Evolutionary conservation across 192 early-diverging fungal genomes (phyloP).

Genomic region (Dissophora globulifera): DNA sequence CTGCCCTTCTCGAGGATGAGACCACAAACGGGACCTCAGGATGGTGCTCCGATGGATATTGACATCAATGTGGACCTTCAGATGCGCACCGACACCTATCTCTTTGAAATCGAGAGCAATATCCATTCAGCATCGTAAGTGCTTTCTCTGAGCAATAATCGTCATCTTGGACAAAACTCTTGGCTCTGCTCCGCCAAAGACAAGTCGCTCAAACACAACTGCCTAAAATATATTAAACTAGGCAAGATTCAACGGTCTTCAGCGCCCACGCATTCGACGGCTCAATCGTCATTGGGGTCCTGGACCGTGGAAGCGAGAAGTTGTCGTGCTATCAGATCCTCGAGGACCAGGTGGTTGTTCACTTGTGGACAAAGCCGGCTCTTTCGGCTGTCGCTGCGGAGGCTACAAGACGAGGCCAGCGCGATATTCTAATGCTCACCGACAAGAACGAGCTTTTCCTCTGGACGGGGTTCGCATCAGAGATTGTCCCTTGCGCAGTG

Average conservation of each 20-base stretch:
- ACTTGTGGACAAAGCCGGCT: conserved; percentile 41
- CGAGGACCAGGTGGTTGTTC: conserved; percentile 8
- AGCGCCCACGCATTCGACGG: conserved; percentile 47
- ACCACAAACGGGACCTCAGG: background rate
- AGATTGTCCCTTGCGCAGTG: conserved; percentile 39
- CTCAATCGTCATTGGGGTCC: conserved; percentile 35
- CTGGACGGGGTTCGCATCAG: conserved; percentile 50
- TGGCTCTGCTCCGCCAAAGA: no score
- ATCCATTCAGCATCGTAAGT: conserved; percentile 35
- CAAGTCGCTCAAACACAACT: no score
- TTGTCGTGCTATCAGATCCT: conserved; percentile 21
- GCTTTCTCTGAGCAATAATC: no score
- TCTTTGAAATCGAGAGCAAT: conserved; percentile 27
- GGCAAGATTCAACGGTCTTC: conserved; percentile 28
- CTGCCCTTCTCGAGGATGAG: conserved; percentile 5
- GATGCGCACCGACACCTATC: conserved; percentile 30
- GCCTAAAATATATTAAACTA: background rate
- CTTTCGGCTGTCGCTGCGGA: conserved; percentile 53
- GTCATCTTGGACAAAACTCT: no score
- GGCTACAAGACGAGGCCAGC: conserved; percentile 40
- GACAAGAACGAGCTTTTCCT: conserved; percentile 39
- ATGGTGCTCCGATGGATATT: background rate
- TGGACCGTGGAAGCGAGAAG: conserved; percentile 22
- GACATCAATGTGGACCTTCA: conserved; percentile 24
- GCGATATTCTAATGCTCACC: conserved; percentile 56